Percentiles rank a stretch among this genome's conserved stretches.
Evolutionary conservation across 306 rosid species (phyloP).

Genomic region (Prunus fruticosa): DNA sequence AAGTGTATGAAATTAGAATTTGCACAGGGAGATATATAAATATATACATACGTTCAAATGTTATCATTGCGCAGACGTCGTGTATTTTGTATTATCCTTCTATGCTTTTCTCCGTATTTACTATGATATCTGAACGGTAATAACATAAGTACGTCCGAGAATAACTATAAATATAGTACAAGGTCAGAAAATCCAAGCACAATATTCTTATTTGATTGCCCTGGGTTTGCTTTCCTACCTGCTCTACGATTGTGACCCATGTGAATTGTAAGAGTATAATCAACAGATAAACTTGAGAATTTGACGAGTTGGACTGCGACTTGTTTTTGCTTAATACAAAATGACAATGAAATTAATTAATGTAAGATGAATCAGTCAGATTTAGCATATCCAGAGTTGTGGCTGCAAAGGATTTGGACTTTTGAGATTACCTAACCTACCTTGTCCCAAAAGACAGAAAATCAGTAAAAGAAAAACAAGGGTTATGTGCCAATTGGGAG

Average conservation of each 20-base stretch:
- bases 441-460: not conserved
- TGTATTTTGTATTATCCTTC: too few relatives aligned
- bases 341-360: not conserved
- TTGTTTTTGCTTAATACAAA: not conserved
- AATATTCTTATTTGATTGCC: not conserved
- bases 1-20: too few relatives aligned
- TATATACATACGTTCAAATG: too few relatives aligned
- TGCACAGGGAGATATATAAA: too few relatives aligned
- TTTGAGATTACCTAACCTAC: not conserved
- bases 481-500: not conserved
- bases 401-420: not conserved
- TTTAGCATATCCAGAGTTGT: not conserved
- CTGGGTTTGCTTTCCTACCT: too few relatives aligned
- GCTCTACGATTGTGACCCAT: too few relatives aligned
- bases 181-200: not conserved
- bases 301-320: not conserved
- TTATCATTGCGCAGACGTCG: too few relatives aligned
- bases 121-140: rapidly evolving
- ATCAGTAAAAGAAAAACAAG: not conserved
- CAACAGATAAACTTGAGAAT: not conserved
- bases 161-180: not conserved
- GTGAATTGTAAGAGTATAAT: too few relatives aligned
- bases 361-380: not conserved
- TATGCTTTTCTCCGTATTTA: rapidly evolving
- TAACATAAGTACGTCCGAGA: rapidly evolving